Base-by-base conservation (phyloP, 257 asterid species). In the Jasminum sambac region DNA sequence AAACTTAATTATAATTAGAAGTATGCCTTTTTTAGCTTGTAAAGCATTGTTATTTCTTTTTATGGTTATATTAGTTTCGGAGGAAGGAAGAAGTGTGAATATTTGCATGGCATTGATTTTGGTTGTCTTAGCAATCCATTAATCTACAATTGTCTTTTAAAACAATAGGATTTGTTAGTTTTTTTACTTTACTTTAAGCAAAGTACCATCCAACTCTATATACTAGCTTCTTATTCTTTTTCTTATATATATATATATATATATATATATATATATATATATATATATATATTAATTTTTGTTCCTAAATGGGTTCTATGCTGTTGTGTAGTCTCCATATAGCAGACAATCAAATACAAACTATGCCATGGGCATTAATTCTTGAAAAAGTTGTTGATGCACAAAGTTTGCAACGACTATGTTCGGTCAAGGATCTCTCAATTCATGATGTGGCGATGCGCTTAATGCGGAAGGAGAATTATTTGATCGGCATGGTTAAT, bases 401-500 rank as follows among this genome's bases (percentile, higher is more conserved):
- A 61, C 99, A 95, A 73, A 69, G 64, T 63, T 76, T 82, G 23
- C 96, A 88, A 68, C 94, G 84, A 69, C 83, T 88, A 52, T 89
- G 92, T 78, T 93, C 84, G 69, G 96, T 85, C 68, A 95, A 87
- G 86, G 90, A 91, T 80, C 97, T 95, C 72, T 85, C 99, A n/a
- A 76, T 88, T 73, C 97, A 95, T 42, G 98, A 95, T 74, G 92
- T 87, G 63, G 94, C 86, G 59, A 85, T 91, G 98, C 84, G 99
- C 25, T 79, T 95, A 81, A 91, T 95, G 99, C 80, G 99, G 77
- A 95, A 95, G 79, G 98, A 95, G 75, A 95, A 95, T 86, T 95
- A 95, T 82, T 79, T 95, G 82, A 91, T 95, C 66, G 99, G 99
- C 80, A 95, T 95, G 98, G 85, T 95, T 68, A 91, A 95, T 83